phyloP scores from a whole-genome alignment of 805 yeast species.

The Monosporozyma aerobia region DNA sequence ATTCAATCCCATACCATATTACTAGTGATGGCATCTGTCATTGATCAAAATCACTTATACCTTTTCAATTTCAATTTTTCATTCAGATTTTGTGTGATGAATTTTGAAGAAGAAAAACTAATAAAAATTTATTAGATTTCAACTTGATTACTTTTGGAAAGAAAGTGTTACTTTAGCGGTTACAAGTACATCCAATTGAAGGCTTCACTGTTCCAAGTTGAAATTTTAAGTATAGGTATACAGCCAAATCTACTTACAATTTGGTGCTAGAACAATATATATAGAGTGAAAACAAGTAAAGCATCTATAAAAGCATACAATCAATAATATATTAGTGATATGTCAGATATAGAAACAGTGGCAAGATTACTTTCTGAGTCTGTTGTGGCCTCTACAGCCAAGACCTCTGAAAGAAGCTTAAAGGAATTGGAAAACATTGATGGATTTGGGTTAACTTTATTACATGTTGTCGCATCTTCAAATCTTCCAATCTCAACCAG shows the following conservation, averaged over 20 bases:
- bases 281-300: neutral
- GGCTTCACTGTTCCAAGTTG: neutral
- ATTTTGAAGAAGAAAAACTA: neutral
- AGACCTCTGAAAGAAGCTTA: slow-evolving; percentile 56
- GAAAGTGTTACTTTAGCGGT: neutral
- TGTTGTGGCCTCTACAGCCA: slow-evolving; percentile 53
- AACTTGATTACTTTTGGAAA: neutral
- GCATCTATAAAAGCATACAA: neutral
- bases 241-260: neutral
- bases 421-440: slow-evolving; percentile 51
- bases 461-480: slow-evolving; percentile 67
- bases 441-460: slow-evolving; percentile 67
- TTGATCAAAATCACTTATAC: neutral
- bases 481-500: slow-evolving; percentile 49
- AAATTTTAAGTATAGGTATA: neutral
- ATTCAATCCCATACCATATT: neutral
- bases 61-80: neutral
- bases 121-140: neutral
- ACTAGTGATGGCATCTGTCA: neutral
- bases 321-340: slow-evolving; percentile 5
- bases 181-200: neutral
- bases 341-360: slow-evolving; percentile 45
- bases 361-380: slow-evolving; percentile 53
- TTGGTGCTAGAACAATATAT: neutral
- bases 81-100: neutral